These are phyloP conservation scores for Balamuthia mandrillaris DNA, from an alignment of 208 protist genomes.

Conservation along the genomic window DNA sequence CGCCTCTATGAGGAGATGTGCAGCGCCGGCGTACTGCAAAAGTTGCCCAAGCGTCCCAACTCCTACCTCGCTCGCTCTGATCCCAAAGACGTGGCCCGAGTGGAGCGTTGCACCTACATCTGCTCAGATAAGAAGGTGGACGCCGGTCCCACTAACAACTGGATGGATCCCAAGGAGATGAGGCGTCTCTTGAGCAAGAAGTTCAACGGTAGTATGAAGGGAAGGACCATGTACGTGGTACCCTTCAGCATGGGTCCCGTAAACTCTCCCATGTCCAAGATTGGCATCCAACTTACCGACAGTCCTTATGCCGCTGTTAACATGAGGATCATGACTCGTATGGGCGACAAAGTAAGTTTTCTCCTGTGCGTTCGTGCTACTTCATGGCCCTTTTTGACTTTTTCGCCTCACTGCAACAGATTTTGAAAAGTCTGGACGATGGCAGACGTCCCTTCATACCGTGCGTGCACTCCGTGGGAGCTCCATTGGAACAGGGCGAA, in stretches of 20 bases:
- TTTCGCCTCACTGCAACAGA: background rate
- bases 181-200: constrained; percentile 36
- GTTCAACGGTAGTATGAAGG: constrained; percentile 65
- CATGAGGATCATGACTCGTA: constrained; percentile 75
- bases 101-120: constrained; percentile 69
- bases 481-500: constrained; percentile 51
- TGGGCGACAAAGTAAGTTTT: constrained; percentile 47
- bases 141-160: constrained; percentile 73
- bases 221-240: constrained; percentile 76
- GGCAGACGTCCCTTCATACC: constrained; percentile 62
- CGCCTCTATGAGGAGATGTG: constrained; percentile 18
- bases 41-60: constrained; percentile 59
- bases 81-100: constrained; percentile 71
- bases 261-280: constrained; percentile 51
- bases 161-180: constrained; percentile 68
- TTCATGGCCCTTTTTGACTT: background rate
- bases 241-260: constrained; percentile 76
- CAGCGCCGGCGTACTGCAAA: constrained; percentile 40
- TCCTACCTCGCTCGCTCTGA: constrained; percentile 68
- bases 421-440: background rate
- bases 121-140: constrained; percentile 62
- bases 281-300: constrained; percentile 73
- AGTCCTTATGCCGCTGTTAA: constrained; percentile 70
- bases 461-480: constrained; percentile 67
- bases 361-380: background rate